Conservation (phyloP, 495 filamentous ascomycete species). For the Neurospora sp. region DNA sequence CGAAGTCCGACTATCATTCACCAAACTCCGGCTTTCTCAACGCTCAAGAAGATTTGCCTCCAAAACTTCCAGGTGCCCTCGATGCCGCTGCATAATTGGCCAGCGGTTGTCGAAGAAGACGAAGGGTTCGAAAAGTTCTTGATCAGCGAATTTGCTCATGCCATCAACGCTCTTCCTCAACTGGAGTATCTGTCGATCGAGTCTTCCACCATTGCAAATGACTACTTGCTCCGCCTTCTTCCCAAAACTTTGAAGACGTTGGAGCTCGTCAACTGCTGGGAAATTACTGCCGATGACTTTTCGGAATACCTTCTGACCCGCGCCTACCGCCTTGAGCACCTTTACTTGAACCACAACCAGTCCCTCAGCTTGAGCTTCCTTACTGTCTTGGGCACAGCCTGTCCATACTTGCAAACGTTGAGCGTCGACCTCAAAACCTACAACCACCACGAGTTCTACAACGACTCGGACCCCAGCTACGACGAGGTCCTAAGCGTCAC, state of each 20-base stretch:
- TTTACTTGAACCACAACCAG: conserved; percentile 67
- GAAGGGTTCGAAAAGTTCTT: conserved; percentile 7
- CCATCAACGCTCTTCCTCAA: conserved; percentile 48
- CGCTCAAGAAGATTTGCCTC: conserved; percentile 49
- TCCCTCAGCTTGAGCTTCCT: conserved; percentile 65
- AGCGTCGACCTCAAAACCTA: conserved; percentile 65
- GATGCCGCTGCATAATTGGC: conserved; percentile 4
- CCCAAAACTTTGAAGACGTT: conserved; percentile 54
- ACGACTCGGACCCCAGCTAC: conserved; percentile 63
- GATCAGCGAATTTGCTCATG: conserved; percentile 42
- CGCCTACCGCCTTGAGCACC: conserved; percentile 49
- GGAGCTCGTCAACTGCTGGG: conserved; percentile 64
- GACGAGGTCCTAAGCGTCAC: conserved; percentile 45
- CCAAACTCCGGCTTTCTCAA: conserved; percentile 45
- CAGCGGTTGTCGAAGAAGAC: not conserved
- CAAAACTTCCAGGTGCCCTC: conserved; percentile 51
- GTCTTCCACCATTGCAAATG: conserved; percentile 54
- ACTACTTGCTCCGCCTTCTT: conserved; percentile 47
- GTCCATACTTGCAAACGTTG: conserved; percentile 57
- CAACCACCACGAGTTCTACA: conserved; percentile 37
- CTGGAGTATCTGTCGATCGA: conserved; percentile 57
- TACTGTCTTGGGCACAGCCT: conserved; percentile 45
- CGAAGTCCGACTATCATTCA: conserved; percentile 43
- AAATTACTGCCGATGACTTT: conserved; percentile 50
- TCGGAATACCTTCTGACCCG: conserved; percentile 48